These are phyloP conservation scores for Stylonectria norvegica DNA, from an alignment of 2,329 filamentous ascomycete genomes.

Conservation along the genomic window DNA sequence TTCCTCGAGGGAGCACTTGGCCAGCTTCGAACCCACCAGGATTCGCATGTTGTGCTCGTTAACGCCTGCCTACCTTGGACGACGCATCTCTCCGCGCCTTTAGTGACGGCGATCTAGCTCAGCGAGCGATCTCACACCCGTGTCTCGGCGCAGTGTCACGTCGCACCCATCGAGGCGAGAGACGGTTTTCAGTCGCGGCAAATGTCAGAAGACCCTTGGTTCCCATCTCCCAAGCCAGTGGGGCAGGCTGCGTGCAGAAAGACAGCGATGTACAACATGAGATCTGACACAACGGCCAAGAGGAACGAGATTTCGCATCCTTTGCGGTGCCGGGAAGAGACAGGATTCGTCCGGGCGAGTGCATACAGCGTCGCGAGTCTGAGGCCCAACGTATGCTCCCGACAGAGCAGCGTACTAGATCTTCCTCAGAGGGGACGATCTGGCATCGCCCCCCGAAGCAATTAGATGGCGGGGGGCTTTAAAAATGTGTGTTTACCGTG, in stretches of 20 bases:
- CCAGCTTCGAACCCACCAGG: too few species aligned
- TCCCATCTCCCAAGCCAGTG: not conserved
- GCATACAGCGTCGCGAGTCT: conserved; percentile 15
- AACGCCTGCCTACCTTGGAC: conserved; percentile 29
- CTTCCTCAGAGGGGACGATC: conserved; percentile 14
- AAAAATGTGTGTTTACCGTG: too few species aligned
- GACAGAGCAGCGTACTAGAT: conserved; percentile 17
- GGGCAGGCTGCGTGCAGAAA: conserved; percentile 9
- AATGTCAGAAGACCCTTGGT: conserved; percentile 9
- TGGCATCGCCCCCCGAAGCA: too few species aligned
- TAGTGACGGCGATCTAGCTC: conserved; percentile 5
- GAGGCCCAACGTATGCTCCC: conserved; percentile 5
- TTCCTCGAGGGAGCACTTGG: too few species aligned
- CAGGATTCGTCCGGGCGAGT: conserved; percentile 10
- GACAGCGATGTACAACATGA: conserved; percentile 12
- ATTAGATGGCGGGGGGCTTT: too few species aligned
- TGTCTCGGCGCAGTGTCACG: conserved; percentile 21
- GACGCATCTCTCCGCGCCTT: conserved; percentile 2
- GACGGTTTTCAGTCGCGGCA: conserved; percentile 15
- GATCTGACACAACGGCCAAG: conserved; percentile 1
- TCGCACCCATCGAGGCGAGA: conserved; percentile 23
- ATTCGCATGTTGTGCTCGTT: conserved; percentile 22
- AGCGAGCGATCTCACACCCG: conserved; percentile 20
- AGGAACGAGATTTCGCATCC: not conserved
- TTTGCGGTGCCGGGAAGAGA: conserved; percentile 17